Percentiles rank a stretch among this genome's conserved stretches.
phyloP scores from a whole-genome alignment of 2,329 filamentous ascomycete species.

The Talaromyces atroroseus region DNA sequence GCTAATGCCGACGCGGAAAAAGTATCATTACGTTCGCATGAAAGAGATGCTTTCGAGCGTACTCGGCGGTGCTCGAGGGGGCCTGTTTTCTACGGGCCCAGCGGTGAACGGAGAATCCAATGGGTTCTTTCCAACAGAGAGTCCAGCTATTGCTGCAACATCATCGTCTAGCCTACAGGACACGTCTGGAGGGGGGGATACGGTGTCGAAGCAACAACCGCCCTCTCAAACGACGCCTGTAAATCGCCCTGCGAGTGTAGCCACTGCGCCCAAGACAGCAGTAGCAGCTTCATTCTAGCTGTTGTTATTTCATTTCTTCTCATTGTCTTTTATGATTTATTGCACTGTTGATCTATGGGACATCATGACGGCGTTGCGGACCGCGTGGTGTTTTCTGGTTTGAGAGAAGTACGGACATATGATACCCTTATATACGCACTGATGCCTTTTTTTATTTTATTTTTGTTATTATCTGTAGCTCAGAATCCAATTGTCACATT shows the following conservation, averaged over 20 bases:
- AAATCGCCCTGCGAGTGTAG: constrained; percentile 9
- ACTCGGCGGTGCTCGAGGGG: constrained; percentile 46
- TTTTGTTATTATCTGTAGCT: neutral
- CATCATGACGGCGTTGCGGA: constrained; percentile 8
- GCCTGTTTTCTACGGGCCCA: constrained; percentile 40
- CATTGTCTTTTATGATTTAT: neutral
- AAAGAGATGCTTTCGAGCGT: constrained; percentile 59
- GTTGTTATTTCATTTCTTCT: neutral
- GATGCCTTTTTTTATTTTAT: neutral
- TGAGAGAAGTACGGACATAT: constrained; percentile 21
- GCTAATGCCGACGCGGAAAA: constrained; percentile 45
- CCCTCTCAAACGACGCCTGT: constrained; percentile 9
- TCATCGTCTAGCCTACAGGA: constrained; percentile 4
- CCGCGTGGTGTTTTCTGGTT: constrained; percentile 6
- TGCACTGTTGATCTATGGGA: neutral
- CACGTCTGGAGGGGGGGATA: constrained; percentile 21
- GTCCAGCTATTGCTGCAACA: constrained; percentile 17
- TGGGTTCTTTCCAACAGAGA: constrained; percentile 30
- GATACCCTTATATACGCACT: constrained; percentile 23
- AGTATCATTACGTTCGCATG: constrained; percentile 59
- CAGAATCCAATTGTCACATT: neutral
- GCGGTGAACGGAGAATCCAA: constrained; percentile 25
- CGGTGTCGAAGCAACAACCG: constrained; percentile 18
- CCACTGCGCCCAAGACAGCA: constrained; percentile 17
- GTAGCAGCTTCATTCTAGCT: constrained; percentile 17